A percentile compares a stretch with the other conserved stretches of the same genome.
Conservation (phyloP, 805 yeast species). For the Suhomyces tanzawaensis region DNA sequence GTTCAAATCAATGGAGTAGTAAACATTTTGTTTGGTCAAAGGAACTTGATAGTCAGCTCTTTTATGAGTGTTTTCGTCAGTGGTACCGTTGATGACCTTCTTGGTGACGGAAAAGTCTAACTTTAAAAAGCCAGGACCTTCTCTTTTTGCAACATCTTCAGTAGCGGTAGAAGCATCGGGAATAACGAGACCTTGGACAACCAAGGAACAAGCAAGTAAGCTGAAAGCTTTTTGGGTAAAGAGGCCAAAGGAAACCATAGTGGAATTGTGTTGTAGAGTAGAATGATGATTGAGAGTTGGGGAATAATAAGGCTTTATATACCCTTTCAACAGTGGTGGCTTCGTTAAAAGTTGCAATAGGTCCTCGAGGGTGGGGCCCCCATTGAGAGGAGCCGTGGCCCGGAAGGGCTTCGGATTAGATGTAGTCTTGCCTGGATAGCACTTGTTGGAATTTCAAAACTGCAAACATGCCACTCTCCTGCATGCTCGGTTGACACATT, state of each 20-base stretch:
- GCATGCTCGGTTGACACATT: neutral
- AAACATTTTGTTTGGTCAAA: conserved; percentile 4
- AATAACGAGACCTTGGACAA: neutral
- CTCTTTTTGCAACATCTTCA: neutral
- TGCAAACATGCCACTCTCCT: neutral
- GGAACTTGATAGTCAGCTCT: conserved; percentile 1
- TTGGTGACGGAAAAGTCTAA: conserved; percentile 4
- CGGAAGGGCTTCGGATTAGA: neutral
- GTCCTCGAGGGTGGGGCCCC: neutral
- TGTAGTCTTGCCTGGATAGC: neutral
- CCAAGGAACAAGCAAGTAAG: neutral
- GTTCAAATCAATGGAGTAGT: conserved; percentile 8
- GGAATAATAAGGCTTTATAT: neutral
- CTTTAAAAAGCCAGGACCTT: conserved; percentile 1
- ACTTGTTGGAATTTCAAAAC: neutral
- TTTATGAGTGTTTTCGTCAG: neutral
- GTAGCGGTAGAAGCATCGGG: neutral
- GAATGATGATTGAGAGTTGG: neutral
- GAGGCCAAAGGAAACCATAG: neutral
- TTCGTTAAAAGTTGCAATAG: too few species aligned
- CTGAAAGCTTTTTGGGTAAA: neutral
- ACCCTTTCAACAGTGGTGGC: neutral
- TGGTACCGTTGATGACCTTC: neutral
- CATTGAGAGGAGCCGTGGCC: neutral
- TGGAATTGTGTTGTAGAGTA: neutral